Evolutionary conservation across 2,329 filamentous ascomycete genomes (phyloP), one percentile per base, ranked within the genome.

Genomic region (Alternaria hordeiaustralica): DNA sequence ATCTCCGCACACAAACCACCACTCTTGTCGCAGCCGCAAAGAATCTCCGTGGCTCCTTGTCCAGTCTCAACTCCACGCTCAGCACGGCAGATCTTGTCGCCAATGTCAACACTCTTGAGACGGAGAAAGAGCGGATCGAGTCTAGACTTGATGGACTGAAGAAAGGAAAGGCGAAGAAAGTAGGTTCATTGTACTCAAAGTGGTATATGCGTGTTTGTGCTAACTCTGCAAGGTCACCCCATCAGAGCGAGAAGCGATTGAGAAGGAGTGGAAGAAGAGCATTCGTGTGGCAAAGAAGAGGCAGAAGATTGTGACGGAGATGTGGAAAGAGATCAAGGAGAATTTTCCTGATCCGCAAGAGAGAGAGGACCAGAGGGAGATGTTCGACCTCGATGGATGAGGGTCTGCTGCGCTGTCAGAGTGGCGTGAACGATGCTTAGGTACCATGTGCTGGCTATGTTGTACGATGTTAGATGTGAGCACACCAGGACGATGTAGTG

Each of bases 261-360:
- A 85, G 44, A 75, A 64, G 55, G 83, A 85, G 60, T 84, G 82
- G 78, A 82, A 77, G 65, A 76, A 75, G 65, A 86, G 85, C 71
- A 53, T 56, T 65, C 65, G 75, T 70, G 75, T 81, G 47, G 80
- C 77, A 43, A 72, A 60, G 28, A 73, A 74, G 49, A 83, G 87
- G 62, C 81, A 81, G 75, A 83, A 77, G 72, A 86, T 88, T 67
- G 83, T 81, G 55, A 74, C 68, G 53, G 83, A 87, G 64, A 70
- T 88, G 68, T 88, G 86, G 87, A 77, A 67, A 54, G 71, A 77
- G 60, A 83, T 86, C 66, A 81, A 81, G 61, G 85, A 84, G 47
- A 71, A 79, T 28, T 62, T 88, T 66, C 78, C 82, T 30, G 84
- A 86, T 60, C 79, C 78, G 46, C 83, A 84, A 76, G 80, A 71